Evolutionary conservation across 176 grass and related monocot species (phyloP).

Genomic region (Saccharum spontaneum): DNA sequence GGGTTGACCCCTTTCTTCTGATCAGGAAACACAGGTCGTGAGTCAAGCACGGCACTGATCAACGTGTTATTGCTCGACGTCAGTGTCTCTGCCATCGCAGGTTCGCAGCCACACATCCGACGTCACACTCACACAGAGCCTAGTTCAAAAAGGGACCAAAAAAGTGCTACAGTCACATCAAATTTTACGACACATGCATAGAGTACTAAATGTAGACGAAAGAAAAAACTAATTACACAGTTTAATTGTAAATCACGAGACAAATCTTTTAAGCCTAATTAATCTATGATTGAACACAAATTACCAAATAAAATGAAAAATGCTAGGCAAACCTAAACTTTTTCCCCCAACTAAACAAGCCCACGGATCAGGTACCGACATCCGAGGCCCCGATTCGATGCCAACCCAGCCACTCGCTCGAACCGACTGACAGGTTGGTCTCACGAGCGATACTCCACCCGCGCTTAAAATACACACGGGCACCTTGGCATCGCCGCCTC

Average conservation of each 20-base stretch:
- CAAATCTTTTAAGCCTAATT: no score
- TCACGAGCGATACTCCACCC: background rate
- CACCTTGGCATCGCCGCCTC: background rate
- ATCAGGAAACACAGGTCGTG: background rate
- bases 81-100: background rate
- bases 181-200: no score
- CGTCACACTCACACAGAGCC: background rate
- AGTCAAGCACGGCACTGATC: background rate
- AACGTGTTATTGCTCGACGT: background rate
- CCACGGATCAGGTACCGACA: background rate
- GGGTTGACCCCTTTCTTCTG: background rate
- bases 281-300: no score
- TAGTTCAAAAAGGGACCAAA: no score
- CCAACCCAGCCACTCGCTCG: background rate
- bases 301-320: no score
- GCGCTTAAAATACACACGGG: slow-evolving; percentile 15
- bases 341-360: no score
- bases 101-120: background rate
- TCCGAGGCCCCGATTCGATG: background rate
- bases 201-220: no score
- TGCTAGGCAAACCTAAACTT: no score
- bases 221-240: no score
- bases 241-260: no score
- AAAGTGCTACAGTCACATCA: no score
- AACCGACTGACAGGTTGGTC: background rate